Evolutionary conservation across 2,329 filamentous ascomycete species (phyloP), one percentile per base, ranked within the genome.

Genomic region (Xylariaceae sp.): DNA sequence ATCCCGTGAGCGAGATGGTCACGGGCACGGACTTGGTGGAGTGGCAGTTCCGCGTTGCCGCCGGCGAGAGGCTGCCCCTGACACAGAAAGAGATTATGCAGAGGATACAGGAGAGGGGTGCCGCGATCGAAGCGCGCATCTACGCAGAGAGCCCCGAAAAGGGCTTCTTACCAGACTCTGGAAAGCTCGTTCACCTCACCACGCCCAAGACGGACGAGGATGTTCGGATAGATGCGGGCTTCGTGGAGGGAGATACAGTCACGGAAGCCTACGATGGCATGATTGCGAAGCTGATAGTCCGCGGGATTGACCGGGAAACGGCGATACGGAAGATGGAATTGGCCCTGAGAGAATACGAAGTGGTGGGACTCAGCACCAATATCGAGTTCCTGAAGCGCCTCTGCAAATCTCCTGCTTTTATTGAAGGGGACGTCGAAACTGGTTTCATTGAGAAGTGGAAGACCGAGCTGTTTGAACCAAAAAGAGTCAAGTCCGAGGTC

Each of bases 201-300:
- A 88, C 85, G 2, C 89, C 90, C 0, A 61, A 68, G 34, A 67
- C 74, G 5, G 75, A 78, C 26, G 73, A 83, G 1, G 84, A 88
- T 47, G 76, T 97, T 21, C 81, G 92, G 28, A 88, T 98, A 49
- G 92, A 98, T 56, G 88, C 89, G 31, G 92, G 92, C 2, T 97
- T 97, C 60, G 78, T 89, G 18, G 75, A 88, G 51, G 92, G 92
- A 17, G 90, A 95, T 59, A 87, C 88, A 47, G 86, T 98, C 3
- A 94, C 89, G 0, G 87, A 90, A 42, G 86, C 92, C 38, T 98
- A 98, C 62, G 92, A 98, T 53, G 92, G 92, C 18, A 98, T 98
- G 92, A 95, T 98, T 51, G 87, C 92, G 31, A 98, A 98, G 66
- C 76, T 98, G 36, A 98, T 98, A 52, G 88, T 97, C 5, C 78